phyloP scores from a whole-genome alignment of 2,329 filamentous ascomycete species.

The Achaetomium macrosporum region DNA sequence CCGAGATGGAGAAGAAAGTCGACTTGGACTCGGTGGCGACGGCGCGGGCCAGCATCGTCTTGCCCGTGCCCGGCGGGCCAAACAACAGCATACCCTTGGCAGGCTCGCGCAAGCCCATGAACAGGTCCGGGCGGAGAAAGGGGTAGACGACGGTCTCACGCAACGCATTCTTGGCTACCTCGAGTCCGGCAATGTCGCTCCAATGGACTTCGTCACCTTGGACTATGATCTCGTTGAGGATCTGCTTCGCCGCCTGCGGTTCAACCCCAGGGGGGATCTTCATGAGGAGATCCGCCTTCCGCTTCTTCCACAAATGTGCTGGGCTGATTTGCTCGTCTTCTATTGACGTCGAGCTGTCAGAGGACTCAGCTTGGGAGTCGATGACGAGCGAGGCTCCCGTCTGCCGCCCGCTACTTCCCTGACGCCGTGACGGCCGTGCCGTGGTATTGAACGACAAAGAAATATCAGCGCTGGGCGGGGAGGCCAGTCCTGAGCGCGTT shows the following conservation, averaged over 20 bases:
- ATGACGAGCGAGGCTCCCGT: constrained; percentile 30
- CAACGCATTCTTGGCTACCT: constrained; percentile 82
- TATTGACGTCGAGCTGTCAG: constrained; percentile 42
- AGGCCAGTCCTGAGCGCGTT: constrained; percentile 5
- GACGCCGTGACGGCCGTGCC: constrained; percentile 19
- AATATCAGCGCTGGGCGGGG: constrained; percentile 16
- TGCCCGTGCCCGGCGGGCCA: constrained; percentile 94
- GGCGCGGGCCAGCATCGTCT: constrained; percentile 93
- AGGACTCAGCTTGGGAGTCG: constrained; percentile 30
- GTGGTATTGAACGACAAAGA: constrained; percentile 20
- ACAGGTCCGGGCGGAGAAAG: constrained; percentile 88
- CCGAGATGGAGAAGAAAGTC: constrained; percentile 95
- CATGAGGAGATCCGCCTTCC: constrained; percentile 62
- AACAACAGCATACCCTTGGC: constrained; percentile 94
- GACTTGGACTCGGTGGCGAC: constrained; percentile 92
- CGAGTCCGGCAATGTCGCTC: constrained; percentile 86
- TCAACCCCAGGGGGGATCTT: constrained; percentile 79
- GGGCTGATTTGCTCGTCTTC: constrained; percentile 36
- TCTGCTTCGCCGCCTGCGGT: constrained; percentile 75
- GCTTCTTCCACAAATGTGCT: constrained; percentile 53
- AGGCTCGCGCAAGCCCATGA: constrained; percentile 90
- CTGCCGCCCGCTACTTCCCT: constrained; percentile 27
- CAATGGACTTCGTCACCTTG: constrained; percentile 92
- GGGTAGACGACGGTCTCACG: constrained; percentile 97
- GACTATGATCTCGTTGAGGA: constrained; percentile 92